Conservation (phyloP, 2,329 filamentous ascomycete genomes). For the Hawksworthiomyces lignivorus region DNA sequence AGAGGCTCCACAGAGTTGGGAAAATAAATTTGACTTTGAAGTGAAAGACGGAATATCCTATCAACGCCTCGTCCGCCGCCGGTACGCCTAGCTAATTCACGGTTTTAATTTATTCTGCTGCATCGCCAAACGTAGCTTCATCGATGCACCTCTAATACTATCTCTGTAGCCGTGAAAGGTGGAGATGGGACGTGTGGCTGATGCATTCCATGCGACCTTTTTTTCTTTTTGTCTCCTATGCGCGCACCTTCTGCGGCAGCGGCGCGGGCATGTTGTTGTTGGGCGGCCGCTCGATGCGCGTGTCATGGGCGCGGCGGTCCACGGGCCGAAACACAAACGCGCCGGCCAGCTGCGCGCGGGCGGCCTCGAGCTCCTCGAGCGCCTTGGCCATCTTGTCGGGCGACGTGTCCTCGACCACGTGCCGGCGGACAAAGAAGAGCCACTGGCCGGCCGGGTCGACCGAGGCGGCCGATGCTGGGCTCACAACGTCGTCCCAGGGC, state of each 20-base stretch:
- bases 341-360: constrained; percentile 40
- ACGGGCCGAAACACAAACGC: constrained; percentile 44
- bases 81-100: too few species aligned
- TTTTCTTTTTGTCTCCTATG: too few species aligned
- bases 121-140: too few species aligned
- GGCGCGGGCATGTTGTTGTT: constrained; percentile 5
- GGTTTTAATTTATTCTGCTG: too few species aligned
- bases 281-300: constrained; percentile 29
- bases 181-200: too few species aligned
- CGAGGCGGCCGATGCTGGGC: background rate
- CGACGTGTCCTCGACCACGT: constrained; percentile 48
- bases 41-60: too few species aligned
- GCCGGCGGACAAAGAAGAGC: constrained; percentile 46
- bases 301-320: constrained; percentile 47
- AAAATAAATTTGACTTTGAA: too few species aligned
- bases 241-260: constrained; percentile 9
- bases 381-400: constrained; percentile 50
- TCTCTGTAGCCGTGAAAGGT: too few species aligned
- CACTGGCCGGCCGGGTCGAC: constrained; percentile 43
- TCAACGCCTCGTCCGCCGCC: too few species aligned
- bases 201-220: too few species aligned
- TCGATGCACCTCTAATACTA: too few species aligned
- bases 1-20: too few species aligned
- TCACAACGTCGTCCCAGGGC: constrained; percentile 34
- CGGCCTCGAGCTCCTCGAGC: constrained; percentile 40